phyloP scores from a whole-genome alignment of 768 basidiomycete genomes.

The Suillus plorans region DNA sequence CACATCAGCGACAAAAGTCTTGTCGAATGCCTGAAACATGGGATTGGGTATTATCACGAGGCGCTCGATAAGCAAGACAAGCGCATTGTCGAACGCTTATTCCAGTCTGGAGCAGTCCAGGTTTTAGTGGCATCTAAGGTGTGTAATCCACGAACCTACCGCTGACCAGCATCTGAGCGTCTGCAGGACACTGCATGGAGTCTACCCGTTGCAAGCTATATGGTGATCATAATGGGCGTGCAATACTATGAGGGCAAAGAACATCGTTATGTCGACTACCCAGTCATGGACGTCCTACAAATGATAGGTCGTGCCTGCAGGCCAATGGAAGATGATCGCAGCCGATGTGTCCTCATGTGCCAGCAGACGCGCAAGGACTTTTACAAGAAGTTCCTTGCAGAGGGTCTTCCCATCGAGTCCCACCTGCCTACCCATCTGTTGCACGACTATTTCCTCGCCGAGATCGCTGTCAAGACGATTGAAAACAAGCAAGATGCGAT shows the following conservation, averaged over 20 bases:
- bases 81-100: slow-evolving; percentile 87
- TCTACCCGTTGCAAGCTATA: slow-evolving; percentile 89
- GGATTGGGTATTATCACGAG: slow-evolving; percentile 95
- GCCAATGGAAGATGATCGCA: slow-evolving; percentile 82
- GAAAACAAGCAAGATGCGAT: slow-evolving; percentile 99
- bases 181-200: slow-evolving; percentile 94
- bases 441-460: slow-evolving; percentile 97
- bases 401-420: slow-evolving; percentile 97
- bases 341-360: slow-evolving; percentile 95
- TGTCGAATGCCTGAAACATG: slow-evolving; percentile 80
- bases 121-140: slow-evolving; percentile 93
- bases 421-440: slow-evolving; percentile 87
- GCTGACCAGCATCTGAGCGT: neutral
- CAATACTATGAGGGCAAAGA: slow-evolving; percentile 97
- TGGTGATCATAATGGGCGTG: slow-evolving; percentile 99
- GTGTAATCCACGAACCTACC: slow-evolving; percentile 15
- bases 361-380: slow-evolving; percentile 98
- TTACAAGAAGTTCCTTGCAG: slow-evolving; percentile 96
- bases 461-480: slow-evolving; percentile 97
- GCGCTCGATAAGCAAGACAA: slow-evolving; percentile 91
- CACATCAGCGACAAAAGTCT: slow-evolving; percentile 76
- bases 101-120: slow-evolving; percentile 93
- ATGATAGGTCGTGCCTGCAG: slow-evolving; percentile 99
- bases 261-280: slow-evolving; percentile 96
- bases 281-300: slow-evolving; percentile 96